Base-by-base conservation (phyloP, 176 grass and related monocot genomes). In the Eragrostis curvula region DNA sequence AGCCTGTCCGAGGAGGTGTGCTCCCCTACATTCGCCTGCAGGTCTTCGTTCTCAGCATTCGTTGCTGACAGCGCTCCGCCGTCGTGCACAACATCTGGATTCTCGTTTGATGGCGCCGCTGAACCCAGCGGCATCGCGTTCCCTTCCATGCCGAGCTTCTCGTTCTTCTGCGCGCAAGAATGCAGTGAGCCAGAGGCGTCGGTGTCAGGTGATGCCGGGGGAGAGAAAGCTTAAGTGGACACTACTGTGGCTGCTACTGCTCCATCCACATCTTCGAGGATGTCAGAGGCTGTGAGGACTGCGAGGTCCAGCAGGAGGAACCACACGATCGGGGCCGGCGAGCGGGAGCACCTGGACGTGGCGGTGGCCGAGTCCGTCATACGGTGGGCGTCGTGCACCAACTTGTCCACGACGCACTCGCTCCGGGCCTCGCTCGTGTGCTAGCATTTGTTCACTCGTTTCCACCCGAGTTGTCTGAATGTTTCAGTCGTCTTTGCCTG, bases 341-440 rank as follows among this genome's bases (percentile, higher is more conserved):
- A 90, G 68, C 59, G 82, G 17, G 93, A 87, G 72, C 87, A 93
- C 73, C 87, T 96, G 71, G 93, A 98, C 46, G 63, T 74, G 77
- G 61, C 73, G 43, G 93, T 92, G 28, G 73, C 96, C 0, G 96
- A 99, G 88, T 98, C 93, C 7, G 87, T 98, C 25, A 96, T 98
- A 57, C 86, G 93, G 17, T 98, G 96, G 96, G 89, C 91, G 9
- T 98, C 96, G n/a, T 99, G 96, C 90, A 93, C 96, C 11, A 56
- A 85, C 30, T 63, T 94, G 13, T 93, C 96, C 30, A 91, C 74
- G 62, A 67, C 93, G 40, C 91, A 86, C 24, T 99, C 96, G 21
- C 91, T 94, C 67, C 88, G 76, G 28, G 90, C 96, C 17, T 99
- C 93, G 1, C 87, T 99, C 46, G 93, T 99, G 52, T 99, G 92